Evolutionary conservation across 306 rosid species (phyloP), one percentile per base, ranked within the genome.

Genomic region (Prunus persica): DNA sequence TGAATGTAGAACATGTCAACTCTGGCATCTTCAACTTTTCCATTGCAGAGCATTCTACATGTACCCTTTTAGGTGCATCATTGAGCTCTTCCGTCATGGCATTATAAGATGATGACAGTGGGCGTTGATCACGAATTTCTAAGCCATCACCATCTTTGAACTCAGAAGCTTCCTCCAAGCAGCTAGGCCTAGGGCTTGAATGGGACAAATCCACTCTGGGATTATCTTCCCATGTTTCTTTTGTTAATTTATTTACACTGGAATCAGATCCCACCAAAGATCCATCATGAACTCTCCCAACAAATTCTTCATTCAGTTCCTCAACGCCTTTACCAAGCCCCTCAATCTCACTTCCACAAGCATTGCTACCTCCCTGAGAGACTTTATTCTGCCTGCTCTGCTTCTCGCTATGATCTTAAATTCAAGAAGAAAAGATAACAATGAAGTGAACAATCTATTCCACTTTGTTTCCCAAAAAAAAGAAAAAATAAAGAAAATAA

Each of bases 381-480:
- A 58, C 77, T 67, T 63, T 75, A 38, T 75, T 72, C 30, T 68
- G 72, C 80, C 58, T 78, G 54, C 67, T 80, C 14, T 20, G 24
- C 76, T 82, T 74, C 86, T 49, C 67, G n/a, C 38, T 77, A 73
- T 32, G 65, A 72, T 52, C 91, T 90, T 78, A 76, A 69, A 82
- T 46, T 76, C 80, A 60, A 68, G 67, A 51, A 77, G 75, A 69
- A 67, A 74, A 14, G 38, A 77, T 8, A 52, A 66, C 28, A 63
- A 73, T 16, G 20, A 70, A 56, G 50, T 80, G 24, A 61, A 34
- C 51, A 68, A 60, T 65, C 34, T 19, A 41, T 71, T 56, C 65
- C 27, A 72, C 80, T 24, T 76, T 58, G 46, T 50, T 50, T 70
- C 34, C 46, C 46, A 38, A 65, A 57, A 69, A 22, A 75, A 20